These are phyloP conservation scores for Wilhelminamyces savonicus DNA, from an alignment of 805 yeast species.

Conservation along the genomic window DNA sequence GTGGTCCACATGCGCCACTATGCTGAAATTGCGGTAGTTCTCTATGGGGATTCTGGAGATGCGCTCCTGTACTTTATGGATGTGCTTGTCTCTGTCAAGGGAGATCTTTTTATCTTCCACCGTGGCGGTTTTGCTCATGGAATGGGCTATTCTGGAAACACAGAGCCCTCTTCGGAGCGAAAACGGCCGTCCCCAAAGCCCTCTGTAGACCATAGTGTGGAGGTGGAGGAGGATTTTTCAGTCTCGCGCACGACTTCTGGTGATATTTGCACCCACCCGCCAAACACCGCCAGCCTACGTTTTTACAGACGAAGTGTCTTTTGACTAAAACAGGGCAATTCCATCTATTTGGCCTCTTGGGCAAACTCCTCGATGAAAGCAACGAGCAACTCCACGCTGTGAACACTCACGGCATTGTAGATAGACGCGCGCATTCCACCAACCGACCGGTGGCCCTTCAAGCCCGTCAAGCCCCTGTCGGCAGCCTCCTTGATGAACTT, in stretches of 20 bases:
- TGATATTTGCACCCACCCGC: no score
- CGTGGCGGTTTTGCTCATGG: no score
- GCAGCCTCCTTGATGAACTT: constrained; percentile 67
- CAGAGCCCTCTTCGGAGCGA: no score
- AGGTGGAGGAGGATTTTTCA: no score
- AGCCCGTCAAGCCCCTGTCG: constrained; percentile 56
- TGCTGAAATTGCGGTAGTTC: constrained; percentile 83
- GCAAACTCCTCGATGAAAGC: constrained; percentile 59
- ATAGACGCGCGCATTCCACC: constrained; percentile 95
- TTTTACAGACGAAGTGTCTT: no score
- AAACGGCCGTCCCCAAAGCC: no score
- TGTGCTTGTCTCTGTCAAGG: constrained; percentile 27
- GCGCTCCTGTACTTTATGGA: constrained; percentile 42
- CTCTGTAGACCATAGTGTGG: no score
- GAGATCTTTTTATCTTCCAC: constrained; percentile 18
- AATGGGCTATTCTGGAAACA: no score
- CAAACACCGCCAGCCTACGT: no score
- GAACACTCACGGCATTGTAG: constrained; percentile 75
- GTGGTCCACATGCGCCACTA: constrained; percentile 94
- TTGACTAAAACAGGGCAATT: no score
- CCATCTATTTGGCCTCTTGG: constrained; percentile 10
- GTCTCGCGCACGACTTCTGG: no score
- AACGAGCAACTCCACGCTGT: constrained; percentile 52
- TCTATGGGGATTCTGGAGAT: constrained; percentile 76
- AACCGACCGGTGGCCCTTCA: constrained; percentile 94